Conservation (phyloP, 208 protist genomes). For the Jaenimonas drosophilae region DNA sequence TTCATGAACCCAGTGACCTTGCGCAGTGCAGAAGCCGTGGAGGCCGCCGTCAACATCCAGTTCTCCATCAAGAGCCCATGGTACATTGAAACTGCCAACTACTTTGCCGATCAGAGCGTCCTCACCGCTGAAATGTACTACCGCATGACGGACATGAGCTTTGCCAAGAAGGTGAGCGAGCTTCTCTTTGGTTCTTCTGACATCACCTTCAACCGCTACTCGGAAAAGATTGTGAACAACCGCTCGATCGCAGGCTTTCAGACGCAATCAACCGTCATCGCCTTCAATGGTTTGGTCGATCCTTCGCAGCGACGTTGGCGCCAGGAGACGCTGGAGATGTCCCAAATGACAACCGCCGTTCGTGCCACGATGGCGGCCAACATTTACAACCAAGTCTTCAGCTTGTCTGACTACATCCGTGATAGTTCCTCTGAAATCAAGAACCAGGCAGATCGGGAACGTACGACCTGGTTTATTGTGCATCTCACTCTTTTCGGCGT, state of each 20-base stretch:
- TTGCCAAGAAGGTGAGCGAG: background rate
- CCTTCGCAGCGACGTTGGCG: conserved; percentile 4
- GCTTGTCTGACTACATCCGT: background rate
- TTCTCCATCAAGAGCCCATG: background rate
- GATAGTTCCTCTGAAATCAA: background rate
- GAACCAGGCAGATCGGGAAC: background rate
- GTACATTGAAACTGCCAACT: background rate
- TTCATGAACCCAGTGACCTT: conserved; percentile 2
- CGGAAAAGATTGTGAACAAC: background rate
- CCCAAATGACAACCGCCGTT: background rate
- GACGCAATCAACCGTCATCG: conserved; percentile 3
- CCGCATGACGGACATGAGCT: background rate
- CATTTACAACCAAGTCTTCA: background rate
- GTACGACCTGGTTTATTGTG: conserved; percentile 4
- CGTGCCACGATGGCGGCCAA: background rate
- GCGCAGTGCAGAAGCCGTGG: background rate
- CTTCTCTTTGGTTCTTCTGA: conserved; percentile 2
- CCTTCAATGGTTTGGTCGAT: conserved; percentile 3
- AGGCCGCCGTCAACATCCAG: background rate
- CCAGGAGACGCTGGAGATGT: conserved; percentile 4
- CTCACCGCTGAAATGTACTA: conserved; percentile 1
- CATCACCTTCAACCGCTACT: conserved; percentile 3
- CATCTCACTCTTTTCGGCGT: conserved; percentile 3
- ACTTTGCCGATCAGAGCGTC: background rate
- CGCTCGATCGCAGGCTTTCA: background rate